Percentiles rank a stretch among this genome's conserved stretches.
Conservation (phyloP, 2,329 filamentous ascomycete genomes). For the Aspergillus sp. region DNA sequence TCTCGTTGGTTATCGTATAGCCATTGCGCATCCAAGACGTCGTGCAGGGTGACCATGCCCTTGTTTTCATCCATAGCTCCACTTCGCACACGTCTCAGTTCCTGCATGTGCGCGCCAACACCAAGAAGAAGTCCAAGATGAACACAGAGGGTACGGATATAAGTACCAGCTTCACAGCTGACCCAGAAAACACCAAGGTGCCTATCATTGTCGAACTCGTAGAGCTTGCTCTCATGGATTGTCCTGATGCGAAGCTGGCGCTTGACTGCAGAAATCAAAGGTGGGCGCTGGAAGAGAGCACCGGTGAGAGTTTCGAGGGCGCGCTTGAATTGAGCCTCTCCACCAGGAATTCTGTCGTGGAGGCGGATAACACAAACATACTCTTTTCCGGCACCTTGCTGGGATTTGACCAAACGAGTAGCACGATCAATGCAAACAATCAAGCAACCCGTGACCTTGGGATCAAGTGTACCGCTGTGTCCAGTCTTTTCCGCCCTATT, state of each 20-base stretch:
- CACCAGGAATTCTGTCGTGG: slow-evolving; percentile 92
- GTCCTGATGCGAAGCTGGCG: slow-evolving; percentile 96
- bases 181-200: slow-evolving; percentile 99
- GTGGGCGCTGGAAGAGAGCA: slow-evolving; percentile 94
- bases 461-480: slow-evolving; percentile 96
- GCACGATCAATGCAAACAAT: slow-evolving; percentile 96
- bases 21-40: slow-evolving; percentile 95
- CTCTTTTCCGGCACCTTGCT: slow-evolving; percentile 98
- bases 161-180: slow-evolving; percentile 96
- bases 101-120: slow-evolving; percentile 97
- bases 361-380: slow-evolving; percentile 95
- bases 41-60: slow-evolving; percentile 88
- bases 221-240: slow-evolving; percentile 93
- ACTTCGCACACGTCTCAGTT: slow-evolving; percentile 87
- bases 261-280: slow-evolving; percentile 98
- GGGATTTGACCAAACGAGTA: slow-evolving; percentile 95
- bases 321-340: slow-evolving; percentile 87
- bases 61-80: slow-evolving; percentile 93
- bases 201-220: slow-evolving; percentile 97
- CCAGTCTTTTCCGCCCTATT: slow-evolving; percentile 88
- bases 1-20: slow-evolving; percentile 93
- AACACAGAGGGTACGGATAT: slow-evolving; percentile 97
- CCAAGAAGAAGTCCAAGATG: slow-evolving; percentile 77
- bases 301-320: slow-evolving; percentile 95
- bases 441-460: slow-evolving; percentile 94